These are phyloP conservation scores for Tubosaeta sp. DNA, from an alignment of 768 basidiomycete genomes.

Conservation along the genomic window DNA sequence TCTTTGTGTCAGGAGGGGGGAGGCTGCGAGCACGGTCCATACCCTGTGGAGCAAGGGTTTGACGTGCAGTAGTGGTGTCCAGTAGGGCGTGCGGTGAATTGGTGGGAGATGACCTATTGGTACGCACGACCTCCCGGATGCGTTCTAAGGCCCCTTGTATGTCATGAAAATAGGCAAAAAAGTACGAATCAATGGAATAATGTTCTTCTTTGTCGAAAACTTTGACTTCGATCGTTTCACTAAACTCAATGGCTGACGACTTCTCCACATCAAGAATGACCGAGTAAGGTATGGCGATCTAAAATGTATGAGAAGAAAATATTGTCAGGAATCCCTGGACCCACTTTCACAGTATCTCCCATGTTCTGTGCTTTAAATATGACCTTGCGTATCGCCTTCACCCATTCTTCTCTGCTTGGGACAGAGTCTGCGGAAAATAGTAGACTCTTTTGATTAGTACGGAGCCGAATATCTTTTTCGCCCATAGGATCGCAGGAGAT, in stretches of 20 bases:
- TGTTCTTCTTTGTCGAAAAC: slow-evolving; percentile 78
- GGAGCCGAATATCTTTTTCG: slow-evolving; percentile 76
- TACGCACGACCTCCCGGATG: slow-evolving; percentile 73
- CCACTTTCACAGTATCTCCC: slow-evolving; percentile 91
- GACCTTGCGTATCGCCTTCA: slow-evolving; percentile 89
- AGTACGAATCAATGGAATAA: slow-evolving; percentile 80
- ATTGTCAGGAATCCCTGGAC: slow-evolving; percentile 3
- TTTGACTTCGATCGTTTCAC: slow-evolving; percentile 93
- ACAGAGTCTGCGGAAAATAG: slow-evolving; percentile 72
- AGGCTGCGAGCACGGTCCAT: slow-evolving; percentile 40
- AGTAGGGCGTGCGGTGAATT: slow-evolving; percentile 35
- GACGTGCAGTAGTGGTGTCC: slow-evolving; percentile 54
- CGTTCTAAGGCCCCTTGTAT: slow-evolving; percentile 71
- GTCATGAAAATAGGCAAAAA: slow-evolving; percentile 93
- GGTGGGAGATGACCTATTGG: slow-evolving; percentile 37
- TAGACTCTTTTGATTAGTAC: slow-evolving; percentile 77
- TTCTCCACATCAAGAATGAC: slow-evolving; percentile 85
- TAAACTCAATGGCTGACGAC: slow-evolving; percentile 89
- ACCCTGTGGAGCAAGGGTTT: slow-evolving; percentile 20
- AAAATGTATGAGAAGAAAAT: slow-evolving; percentile 5
- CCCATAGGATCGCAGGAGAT: slow-evolving; percentile 79
- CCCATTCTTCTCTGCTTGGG: slow-evolving; percentile 90
- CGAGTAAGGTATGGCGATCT: slow-evolving; percentile 94
- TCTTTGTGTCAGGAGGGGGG: slow-evolving; percentile 31
- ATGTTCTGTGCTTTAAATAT: slow-evolving; percentile 96